Conservation (phyloP, 768 basidiomycete genomes). For the Leccinum aurantiacum region DNA sequence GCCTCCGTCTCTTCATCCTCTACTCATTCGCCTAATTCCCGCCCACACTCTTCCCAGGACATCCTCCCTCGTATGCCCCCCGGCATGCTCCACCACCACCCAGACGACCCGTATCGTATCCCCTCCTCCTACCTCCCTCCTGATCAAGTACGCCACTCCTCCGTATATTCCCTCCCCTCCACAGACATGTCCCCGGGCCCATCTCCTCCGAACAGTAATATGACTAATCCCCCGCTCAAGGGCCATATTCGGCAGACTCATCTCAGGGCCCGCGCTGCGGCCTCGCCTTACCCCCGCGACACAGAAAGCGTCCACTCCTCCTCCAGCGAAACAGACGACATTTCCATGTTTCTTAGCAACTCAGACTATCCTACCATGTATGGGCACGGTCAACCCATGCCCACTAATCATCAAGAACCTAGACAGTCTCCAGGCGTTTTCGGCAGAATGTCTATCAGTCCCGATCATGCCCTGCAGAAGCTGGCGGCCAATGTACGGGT, state of each 20-base stretch:
- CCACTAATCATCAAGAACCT: constrained; percentile 38
- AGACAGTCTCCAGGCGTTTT: constrained; percentile 74
- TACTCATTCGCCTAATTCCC: constrained; percentile 68
- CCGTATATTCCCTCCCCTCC: constrained; percentile 42
- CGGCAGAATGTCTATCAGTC: constrained; percentile 71
- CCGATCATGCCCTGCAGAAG: constrained; percentile 82
- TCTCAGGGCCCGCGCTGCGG: constrained; percentile 75
- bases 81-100: constrained; percentile 46
- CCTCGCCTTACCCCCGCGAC: constrained; percentile 85
- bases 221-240: constrained; percentile 75
- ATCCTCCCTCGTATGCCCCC: constrained; percentile 52
- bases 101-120: constrained; percentile 72
- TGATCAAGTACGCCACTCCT: constrained; percentile 48
- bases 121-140: constrained; percentile 49
- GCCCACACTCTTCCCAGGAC: constrained; percentile 79
- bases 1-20: constrained; percentile 76
- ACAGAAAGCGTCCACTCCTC: constrained; percentile 85
- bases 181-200: constrained; percentile 48
- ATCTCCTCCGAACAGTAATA: constrained; percentile 74
- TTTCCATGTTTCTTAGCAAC: constrained; percentile 70
- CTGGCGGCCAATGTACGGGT: constrained; percentile 83
- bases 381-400: constrained; percentile 42
- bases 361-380: constrained; percentile 72
- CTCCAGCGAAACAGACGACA: constrained; percentile 86
- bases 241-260: constrained; percentile 73